phyloP scores from a whole-genome alignment of 257 asterid species.

The Petunia axillaris region DNA sequence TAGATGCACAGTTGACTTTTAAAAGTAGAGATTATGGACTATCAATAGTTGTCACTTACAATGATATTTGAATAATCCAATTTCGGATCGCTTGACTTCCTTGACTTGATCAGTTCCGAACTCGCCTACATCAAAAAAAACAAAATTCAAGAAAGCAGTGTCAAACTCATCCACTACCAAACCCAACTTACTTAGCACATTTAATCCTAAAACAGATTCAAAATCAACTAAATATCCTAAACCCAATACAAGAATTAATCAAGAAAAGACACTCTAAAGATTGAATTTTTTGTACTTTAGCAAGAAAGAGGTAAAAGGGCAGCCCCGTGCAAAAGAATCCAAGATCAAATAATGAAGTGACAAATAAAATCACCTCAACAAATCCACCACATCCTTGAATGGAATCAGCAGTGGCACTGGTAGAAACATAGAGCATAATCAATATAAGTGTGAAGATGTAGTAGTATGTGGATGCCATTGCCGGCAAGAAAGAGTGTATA shows the following conservation, averaged over 20 bases:
- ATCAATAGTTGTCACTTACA: conserved; percentile 40
- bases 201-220: neutral
- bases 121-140: conserved; percentile 62
- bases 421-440: neutral
- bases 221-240: conserved; percentile 1
- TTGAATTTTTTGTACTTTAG: neutral
- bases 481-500: neutral
- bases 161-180: conserved; percentile 9
- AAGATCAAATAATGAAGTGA: neutral
- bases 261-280: neutral
- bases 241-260: neutral
- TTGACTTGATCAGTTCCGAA: conserved; percentile 73
- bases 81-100: conserved; percentile 71
- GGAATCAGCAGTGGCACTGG: conserved; percentile 57
- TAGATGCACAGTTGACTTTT: too few species aligned
- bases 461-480: conserved; percentile 21
- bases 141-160: conserved; percentile 5
- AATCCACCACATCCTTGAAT: conserved; percentile 99
- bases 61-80: conserved; percentile 89
- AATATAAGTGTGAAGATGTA: neutral
- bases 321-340: too few species aligned
- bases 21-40: neutral
- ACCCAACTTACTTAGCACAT: neutral
- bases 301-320: neutral
- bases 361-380: conserved; percentile 60